Conservation (phyloP, 1,284 basidiomycete species). For the Cryptococcus sp. region DNA sequence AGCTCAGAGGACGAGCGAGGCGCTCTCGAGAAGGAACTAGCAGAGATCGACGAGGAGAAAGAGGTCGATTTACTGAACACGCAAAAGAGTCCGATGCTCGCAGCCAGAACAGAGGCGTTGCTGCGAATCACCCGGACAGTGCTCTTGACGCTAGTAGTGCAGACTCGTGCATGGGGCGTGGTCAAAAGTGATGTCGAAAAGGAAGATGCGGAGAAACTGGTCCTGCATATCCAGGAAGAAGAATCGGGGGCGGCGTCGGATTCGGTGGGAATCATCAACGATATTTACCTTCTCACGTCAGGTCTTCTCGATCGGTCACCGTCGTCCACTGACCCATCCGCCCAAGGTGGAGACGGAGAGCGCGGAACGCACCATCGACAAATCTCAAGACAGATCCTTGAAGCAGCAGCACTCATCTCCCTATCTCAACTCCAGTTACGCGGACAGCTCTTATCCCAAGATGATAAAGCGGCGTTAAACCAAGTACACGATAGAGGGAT, state of each 20-base stretch:
- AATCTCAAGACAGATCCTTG: slow-evolving; percentile 58
- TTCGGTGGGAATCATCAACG: slow-evolving; percentile 57
- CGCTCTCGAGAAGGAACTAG: slow-evolving; percentile 61
- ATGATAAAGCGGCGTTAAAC: neutral
- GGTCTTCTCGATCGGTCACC: slow-evolving; percentile 49
- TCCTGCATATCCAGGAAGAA: slow-evolving; percentile 11
- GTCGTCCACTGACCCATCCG: neutral
- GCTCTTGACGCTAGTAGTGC: slow-evolving; percentile 67
- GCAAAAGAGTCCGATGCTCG: slow-evolving; percentile 67
- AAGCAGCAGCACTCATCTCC: slow-evolving; percentile 70
- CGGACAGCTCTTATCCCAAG: slow-evolving; percentile 27
- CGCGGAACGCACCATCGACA: neutral
- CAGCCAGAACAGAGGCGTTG: slow-evolving; percentile 67
- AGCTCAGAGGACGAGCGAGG: slow-evolving; percentile 72
- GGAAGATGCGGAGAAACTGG: slow-evolving; percentile 58
- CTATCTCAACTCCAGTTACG: slow-evolving; percentile 75
- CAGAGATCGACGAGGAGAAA: slow-evolving; percentile 53
- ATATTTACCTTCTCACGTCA: slow-evolving; percentile 66
- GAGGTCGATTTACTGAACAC: slow-evolving; percentile 58
- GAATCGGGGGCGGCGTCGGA: slow-evolving; percentile 24
- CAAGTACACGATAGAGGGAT: slow-evolving; percentile 21
- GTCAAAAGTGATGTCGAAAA: slow-evolving; percentile 67
- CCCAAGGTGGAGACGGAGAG: slow-evolving; percentile 1
- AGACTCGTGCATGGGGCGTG: slow-evolving; percentile 69
- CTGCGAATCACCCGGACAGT: slow-evolving; percentile 69